Base-by-base conservation (phyloP, 352 stramenopile species). In the Pythium scleroteichum region DNA sequence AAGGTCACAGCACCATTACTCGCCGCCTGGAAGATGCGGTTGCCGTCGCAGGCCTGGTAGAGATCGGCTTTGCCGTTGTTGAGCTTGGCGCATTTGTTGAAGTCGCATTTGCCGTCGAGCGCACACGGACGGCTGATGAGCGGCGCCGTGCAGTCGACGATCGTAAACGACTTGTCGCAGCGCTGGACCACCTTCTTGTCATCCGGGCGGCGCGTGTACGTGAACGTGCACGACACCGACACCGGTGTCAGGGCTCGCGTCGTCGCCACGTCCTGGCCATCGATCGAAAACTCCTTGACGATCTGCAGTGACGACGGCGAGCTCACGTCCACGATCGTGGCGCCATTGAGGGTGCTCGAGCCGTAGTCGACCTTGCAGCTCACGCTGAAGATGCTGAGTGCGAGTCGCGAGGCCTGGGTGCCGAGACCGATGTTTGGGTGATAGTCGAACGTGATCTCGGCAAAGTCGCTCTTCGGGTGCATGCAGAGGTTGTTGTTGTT, bases 61-160 rank as follows among this genome's bases (percentile, higher is more conserved):
- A 60, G 26, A 16, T 60, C 53, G 8, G 17, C 38, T 9, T 41
- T 39, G n/a, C 17, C 6, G 52, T 59, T 41, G 20, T 10, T 29
- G 4, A 24, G 20, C 16, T 49, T 50, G 24, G 53, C 53, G 53
- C 53, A 60, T 29, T 60, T 51, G 53, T 52, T 52, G 41, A 45
- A 60, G 53, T 60, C 53, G 41, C 53, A 60, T 26, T 60, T 60
- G 53, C 53, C 53, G 27, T 60, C 53, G 10, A 44, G 23, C 53
- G 53, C 35, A n/a, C 80, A 90, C 4, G 73, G 67, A 38, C 82
- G 68, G 49, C 72, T 75, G 54, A 85, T 82, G 10, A 66, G 64
- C 1, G 82, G 80, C 0, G 55, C 59, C 27, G 82, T 80, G 66
- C 82, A 92, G 66, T 88, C 80, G 46, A 71, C 68, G 50, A 90